Evolutionary conservation across 345 rosid genomes (phyloP).

Genomic region (Lepidium africanum): DNA sequence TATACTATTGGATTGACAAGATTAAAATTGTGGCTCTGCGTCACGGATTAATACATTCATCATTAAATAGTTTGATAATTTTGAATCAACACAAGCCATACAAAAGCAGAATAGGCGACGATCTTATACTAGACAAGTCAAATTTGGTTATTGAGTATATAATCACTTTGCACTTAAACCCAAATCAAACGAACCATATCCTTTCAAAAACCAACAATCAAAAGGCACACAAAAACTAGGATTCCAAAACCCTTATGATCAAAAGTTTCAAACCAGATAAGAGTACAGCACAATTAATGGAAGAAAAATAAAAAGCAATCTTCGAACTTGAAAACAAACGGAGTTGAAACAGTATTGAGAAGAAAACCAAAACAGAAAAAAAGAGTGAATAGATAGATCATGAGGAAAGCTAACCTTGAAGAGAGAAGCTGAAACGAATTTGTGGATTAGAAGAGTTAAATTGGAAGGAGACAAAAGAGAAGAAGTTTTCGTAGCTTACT

Average conservation of each 20-base stretch:
- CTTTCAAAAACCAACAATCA: slow-evolving; percentile 6
- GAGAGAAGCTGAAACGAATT: background rate
- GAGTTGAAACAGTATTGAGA: background rate
- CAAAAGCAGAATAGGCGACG: background rate
- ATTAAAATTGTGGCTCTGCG: background rate
- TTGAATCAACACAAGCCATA: background rate
- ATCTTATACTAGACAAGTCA: background rate
- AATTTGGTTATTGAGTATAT: background rate
- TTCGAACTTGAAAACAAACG: background rate
- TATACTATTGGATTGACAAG: background rate
- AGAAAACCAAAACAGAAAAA: background rate
- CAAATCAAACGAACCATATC: background rate
- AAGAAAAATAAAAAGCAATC: background rate
- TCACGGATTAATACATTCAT: background rate
- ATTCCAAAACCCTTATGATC: background rate
- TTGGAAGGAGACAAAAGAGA: slow-evolving; percentile 1
- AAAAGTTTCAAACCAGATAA: background rate
- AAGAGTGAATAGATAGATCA: background rate
- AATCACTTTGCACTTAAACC: background rate
- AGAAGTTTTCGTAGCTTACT: slow-evolving; percentile 17
- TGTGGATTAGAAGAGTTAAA: background rate
- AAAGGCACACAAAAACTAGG: background rate
- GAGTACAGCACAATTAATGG: background rate
- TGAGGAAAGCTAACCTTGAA: slow-evolving; percentile 16
- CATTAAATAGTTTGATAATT: background rate